Conservation (phyloP, 2,329 filamentous ascomycete genomes). For the Cladosporium sp. region DNA sequence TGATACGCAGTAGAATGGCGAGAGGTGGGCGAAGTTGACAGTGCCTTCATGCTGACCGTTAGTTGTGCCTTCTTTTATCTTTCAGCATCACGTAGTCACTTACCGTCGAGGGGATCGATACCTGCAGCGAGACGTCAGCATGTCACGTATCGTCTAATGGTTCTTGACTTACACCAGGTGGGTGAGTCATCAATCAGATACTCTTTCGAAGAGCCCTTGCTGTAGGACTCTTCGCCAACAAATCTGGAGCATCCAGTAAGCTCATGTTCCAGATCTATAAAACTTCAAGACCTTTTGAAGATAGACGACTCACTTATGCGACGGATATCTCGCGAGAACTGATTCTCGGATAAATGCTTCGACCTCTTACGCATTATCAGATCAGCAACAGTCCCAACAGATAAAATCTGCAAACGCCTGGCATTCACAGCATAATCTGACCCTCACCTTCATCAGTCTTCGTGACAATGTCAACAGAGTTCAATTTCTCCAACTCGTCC, state of each 20-base stretch:
- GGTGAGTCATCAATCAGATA: constrained; percentile 67
- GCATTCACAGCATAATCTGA: background rate
- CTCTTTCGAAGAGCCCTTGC: constrained; percentile 64
- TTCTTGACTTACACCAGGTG: constrained; percentile 62
- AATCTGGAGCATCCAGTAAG: constrained; percentile 57
- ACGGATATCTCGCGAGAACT: constrained; percentile 63
- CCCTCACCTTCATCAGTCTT: constrained; percentile 69
- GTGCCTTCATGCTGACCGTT: constrained; percentile 52
- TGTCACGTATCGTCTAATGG: background rate
- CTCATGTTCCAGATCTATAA: background rate
- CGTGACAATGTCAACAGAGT: constrained; percentile 75
- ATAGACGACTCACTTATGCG: constrained; percentile 59
- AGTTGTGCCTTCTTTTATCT: background rate
- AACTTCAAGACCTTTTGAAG: background rate
- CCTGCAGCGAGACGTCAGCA: background rate
- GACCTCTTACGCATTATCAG: constrained; percentile 55
- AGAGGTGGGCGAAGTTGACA: constrained; percentile 79
- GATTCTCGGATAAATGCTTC: constrained; percentile 68
- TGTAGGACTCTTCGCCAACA: constrained; percentile 76
- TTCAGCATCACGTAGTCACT: background rate
- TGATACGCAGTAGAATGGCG: constrained; percentile 79
- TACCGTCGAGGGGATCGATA: constrained; percentile 73
- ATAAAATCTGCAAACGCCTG: background rate
- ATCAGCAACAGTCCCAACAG: background rate
- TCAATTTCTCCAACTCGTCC: constrained; percentile 67